phyloP scores from a whole-genome alignment of 139 green algal genomes.

The Picochlorum sp. region DNA sequence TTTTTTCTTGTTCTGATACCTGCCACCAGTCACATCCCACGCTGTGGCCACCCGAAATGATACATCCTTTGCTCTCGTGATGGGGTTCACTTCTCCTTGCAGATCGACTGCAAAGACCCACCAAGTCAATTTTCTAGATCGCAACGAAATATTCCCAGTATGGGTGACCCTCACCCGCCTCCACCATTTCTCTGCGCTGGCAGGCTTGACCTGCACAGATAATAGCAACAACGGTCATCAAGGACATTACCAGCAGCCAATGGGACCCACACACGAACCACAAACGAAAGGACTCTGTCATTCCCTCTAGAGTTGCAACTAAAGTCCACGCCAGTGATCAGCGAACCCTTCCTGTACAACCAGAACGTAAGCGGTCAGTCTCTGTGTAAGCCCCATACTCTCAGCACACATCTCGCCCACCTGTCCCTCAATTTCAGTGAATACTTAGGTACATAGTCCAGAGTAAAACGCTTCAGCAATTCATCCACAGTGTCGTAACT shows the following conservation, averaged over 20 bases:
- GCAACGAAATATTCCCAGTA: constrained; percentile 17
- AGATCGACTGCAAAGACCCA: constrained; percentile 26
- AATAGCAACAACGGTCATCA: background rate
- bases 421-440: constrained; percentile 15
- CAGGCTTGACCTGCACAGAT: constrained; percentile 22
- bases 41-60: constrained; percentile 23
- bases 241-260: background rate
- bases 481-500: constrained; percentile 10
- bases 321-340: constrained; percentile 16
- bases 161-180: constrained; percentile 16
- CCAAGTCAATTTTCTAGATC: constrained; percentile 21
- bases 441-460: constrained; percentile 18
- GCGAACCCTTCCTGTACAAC: constrained; percentile 2
- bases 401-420: background rate
- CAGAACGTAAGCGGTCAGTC: background rate
- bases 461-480: constrained; percentile 24
- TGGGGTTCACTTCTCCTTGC: constrained; percentile 17
- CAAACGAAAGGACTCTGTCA: constrained; percentile 4
- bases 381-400: background rate
- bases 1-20: constrained; percentile 14
- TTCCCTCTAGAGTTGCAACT: background rate
- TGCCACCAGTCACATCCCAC: constrained; percentile 8
- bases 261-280: constrained; percentile 11
- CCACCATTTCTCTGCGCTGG: constrained; percentile 5
- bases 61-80: background rate